Base-by-base conservation (phyloP, 306 rosid species). In the Ochetophila trinervis region DNA sequence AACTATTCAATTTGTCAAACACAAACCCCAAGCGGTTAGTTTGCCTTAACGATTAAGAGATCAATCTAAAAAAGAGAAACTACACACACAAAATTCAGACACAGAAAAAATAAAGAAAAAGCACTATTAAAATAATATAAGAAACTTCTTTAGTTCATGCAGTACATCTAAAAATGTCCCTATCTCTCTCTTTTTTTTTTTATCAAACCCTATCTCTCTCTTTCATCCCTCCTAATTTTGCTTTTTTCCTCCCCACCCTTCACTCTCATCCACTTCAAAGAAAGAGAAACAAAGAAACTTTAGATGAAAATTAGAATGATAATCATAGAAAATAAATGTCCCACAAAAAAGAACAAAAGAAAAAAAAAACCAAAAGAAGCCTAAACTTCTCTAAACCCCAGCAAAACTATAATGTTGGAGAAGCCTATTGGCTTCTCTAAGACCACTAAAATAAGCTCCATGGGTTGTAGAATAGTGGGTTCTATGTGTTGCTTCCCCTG, bases 401-500 rank as follows among this genome's bases (percentile, higher is more conserved):
- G 66, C 79, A 81, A 77, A 79, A 59, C 83, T 85, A 67, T 90
- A 93, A 78, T 93, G 88, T 69, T 82, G 87, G 80, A 93, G 96
- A 79, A 93, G 89, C 85, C 99, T 86, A 64, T 78, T 81, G 71
- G 97, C 99, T 80, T 93, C 99, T 72, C 99, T 88, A 65, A 90
- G 96, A 49, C 99, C 99, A 78, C 99, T 93, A 74, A 84, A 78
- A 76, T 90, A 90, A 73, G 99, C 99, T 65, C 99, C 99, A 83
- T 93, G 99, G 64, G 99, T 93, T 19, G 99, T 93, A 44, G 99
- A 93, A 75, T 93, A 93, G 74, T 93, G 96, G 70, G 91, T 90
- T 84, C 97, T 84, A 77, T 93, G 99, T 17, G 99, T 93, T 58
- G 99, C 97, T 79, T 93, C 99, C 18, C 99, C 97, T 57, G 99